Evolutionary conservation across 768 basidiomycete genomes (phyloP), one percentile per base, ranked within the genome.

Genomic region (Flagelloscypha sp.): DNA sequence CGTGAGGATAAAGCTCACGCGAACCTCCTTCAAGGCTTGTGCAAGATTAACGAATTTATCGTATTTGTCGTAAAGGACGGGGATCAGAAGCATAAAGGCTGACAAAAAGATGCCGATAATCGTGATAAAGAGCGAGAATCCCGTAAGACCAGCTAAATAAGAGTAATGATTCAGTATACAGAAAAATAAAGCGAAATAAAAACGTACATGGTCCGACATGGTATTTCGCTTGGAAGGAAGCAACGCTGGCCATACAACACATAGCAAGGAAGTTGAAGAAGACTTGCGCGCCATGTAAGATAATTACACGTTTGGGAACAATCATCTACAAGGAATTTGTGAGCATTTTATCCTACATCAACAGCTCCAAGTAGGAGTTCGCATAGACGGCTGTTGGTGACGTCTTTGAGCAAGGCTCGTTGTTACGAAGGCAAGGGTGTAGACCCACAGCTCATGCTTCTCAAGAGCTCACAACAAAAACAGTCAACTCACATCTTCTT

Each of bases 211-310:
- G 86, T 6, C 86, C 86, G 16, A 94, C 71, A 7, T 67, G 51
- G 75, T 76, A 92, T 45, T 83, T 81, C 4, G 85, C 79, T 48
- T 97, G 92, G 57, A 94, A 97, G 15, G 68, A 63, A 0, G 92
- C 92, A 3, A 90, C 84, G 47, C 84, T 80, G 6, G 85, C 93
- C 48, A 88, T 90, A 52, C 88, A 93, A 30, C 81, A 83, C 76
- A 94, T 83, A 9, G 87, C 76, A 30, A 97, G 70, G 53, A 97
- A 95, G 55, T 84, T 81, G 76, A 94, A 90, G 68, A 97, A 92
- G 36, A 77, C 71, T 64, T 94, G 84, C 3, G 74, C 77, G 20
- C 73, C 55, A 54, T 84, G 77, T 52, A 79, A 78, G 37, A 87
- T 68, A 52, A 89, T 84, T 42, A 78, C 68, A 6, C 84, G 79